Conservation (phyloP, 2,329 filamentous ascomycete genomes). For the Talaromyces sp. region DNA sequence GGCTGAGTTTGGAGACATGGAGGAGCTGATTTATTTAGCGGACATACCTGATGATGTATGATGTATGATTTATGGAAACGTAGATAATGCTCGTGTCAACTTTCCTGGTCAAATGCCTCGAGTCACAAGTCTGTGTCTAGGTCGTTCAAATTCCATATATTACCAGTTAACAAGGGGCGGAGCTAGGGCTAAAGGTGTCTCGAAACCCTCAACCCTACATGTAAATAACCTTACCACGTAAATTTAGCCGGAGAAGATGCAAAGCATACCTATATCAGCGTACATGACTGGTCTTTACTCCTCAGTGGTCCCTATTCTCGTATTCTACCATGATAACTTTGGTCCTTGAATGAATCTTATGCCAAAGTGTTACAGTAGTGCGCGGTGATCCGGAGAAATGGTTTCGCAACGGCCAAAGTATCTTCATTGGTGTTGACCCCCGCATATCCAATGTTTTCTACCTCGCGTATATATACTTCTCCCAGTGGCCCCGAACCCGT, state of each 20-base stretch:
- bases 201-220: neutral
- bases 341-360: neutral
- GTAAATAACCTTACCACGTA: neutral
- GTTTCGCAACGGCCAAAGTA: slow-evolving; percentile 16
- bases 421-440: neutral
- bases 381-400: slow-evolving; percentile 12
- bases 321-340: neutral
- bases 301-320: neutral
- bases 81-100: neutral
- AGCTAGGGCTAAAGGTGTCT: neutral
- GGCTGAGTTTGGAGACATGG: slow-evolving; percentile 18
- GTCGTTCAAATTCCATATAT: neutral
- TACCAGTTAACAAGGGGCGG: neutral
- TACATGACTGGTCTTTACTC: neutral
- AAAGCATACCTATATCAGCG: neutral
- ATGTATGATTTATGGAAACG: neutral
- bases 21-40: slow-evolving; percentile 1
- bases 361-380: neutral
- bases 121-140: neutral
- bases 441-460: neutral
- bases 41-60: neutral
- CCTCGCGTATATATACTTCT: neutral
- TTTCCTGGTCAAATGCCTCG: neutral
- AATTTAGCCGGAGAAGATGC: neutral
- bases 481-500: too few species aligned